Conservation (phyloP, 2,329 filamentous ascomycete species). For the Botrytis medusae region DNA sequence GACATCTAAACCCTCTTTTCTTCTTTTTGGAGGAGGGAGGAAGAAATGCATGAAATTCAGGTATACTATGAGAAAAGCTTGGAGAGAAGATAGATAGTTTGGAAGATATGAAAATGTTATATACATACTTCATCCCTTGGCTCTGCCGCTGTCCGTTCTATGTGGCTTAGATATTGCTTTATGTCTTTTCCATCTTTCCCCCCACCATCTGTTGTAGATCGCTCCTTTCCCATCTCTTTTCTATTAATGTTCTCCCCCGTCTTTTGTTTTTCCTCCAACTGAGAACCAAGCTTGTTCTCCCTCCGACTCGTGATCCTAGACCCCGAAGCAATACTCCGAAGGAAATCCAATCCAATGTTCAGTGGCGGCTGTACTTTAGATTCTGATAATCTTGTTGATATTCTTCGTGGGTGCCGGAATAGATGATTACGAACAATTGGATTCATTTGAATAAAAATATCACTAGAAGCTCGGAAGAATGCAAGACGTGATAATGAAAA, state of each 20-base stretch:
- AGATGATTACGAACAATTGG: not conserved
- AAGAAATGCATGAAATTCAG: too few species aligned
- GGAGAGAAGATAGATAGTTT: not conserved
- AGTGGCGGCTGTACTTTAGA: not conserved
- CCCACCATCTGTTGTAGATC: not conserved
- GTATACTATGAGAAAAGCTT: too few species aligned
- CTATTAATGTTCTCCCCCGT: not conserved
- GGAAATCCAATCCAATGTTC: not conserved
- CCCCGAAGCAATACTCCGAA: not conserved
- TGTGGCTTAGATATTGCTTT: not conserved
- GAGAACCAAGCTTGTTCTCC: not conserved
- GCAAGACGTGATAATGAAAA: not conserved
- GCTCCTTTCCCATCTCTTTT: not conserved
- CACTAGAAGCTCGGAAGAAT: not conserved
- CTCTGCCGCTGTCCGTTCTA: not conserved
- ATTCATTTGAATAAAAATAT: not conserved
- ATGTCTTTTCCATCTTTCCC: not conserved
- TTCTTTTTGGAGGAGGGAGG: not conserved
- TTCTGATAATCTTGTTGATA: not conserved
- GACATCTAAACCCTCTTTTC: not conserved
- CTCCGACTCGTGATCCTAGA: not conserved
- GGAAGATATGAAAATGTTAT: not conserved
- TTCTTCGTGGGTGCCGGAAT: not conserved
- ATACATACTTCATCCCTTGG: slow-evolving; percentile 1
- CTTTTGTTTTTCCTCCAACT: not conserved